Percentiles rank a stretch among this genome's conserved stretches.
phyloP scores from a whole-genome alignment of 768 basidiomycete species.

The Phylloporus rhodoxanthus region DNA sequence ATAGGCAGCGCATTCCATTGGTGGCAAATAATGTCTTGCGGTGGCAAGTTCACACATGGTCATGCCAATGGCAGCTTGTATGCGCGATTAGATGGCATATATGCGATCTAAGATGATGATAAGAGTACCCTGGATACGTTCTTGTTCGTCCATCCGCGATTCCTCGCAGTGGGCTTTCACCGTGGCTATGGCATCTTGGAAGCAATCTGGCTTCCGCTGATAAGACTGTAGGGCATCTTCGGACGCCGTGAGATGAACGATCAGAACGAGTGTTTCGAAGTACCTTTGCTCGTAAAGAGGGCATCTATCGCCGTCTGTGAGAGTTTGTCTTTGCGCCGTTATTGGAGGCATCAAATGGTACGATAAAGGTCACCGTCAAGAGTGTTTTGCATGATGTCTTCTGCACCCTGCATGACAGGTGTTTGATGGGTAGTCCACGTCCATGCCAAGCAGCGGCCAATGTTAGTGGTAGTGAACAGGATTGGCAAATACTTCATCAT shows the following conservation, averaged over 20 bases:
- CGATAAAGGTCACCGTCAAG: conserved; percentile 18
- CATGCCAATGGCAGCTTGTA: conserved; percentile 67
- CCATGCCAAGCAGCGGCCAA: conserved; percentile 20
- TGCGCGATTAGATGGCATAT: conserved; percentile 14
- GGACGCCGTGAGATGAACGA: conserved; percentile 7
- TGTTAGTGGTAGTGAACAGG: conserved; percentile 11
- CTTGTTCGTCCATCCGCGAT: conserved; percentile 54
- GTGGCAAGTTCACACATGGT: conserved; percentile 77
- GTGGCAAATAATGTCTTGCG: conserved; percentile 59
- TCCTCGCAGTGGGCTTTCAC: conserved; percentile 49
- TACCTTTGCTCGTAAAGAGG: conserved; percentile 15
- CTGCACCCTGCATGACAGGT: conserved; percentile 1
- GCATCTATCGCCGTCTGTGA: conserved; percentile 17
- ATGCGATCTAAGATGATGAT: background rate
- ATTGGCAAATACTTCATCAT: conserved; percentile 6
- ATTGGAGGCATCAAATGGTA: conserved; percentile 5
- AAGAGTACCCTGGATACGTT: conserved; percentile 51
- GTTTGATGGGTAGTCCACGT: conserved; percentile 26
- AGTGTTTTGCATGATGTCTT: conserved; percentile 11
- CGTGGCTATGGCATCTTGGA: conserved; percentile 44
- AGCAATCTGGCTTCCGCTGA: conserved; percentile 54
- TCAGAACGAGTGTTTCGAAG: conserved; percentile 3
- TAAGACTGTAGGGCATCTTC: conserved; percentile 41
- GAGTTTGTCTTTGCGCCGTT: conserved; percentile 14
- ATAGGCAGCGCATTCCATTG: conserved; percentile 52